Percentiles rank a stretch among this genome's conserved stretches.
Conservation (phyloP, 2,329 filamentous ascomycete genomes). For the Xylaria hypoxylon region DNA sequence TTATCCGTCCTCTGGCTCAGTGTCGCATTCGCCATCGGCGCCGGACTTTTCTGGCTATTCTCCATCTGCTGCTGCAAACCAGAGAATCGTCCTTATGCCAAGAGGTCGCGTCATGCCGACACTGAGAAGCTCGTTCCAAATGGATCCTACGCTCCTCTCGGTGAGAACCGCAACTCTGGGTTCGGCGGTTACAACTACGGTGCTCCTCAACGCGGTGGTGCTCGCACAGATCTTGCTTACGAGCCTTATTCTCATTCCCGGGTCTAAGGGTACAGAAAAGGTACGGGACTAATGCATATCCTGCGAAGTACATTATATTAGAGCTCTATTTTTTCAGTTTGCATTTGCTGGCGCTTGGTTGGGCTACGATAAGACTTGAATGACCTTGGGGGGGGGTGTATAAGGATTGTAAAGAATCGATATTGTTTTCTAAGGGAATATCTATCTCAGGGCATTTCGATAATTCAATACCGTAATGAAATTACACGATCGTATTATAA, state of each 20-base stretch:
- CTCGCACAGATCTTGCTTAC: slow-evolving; percentile 67
- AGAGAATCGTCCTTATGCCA: slow-evolving; percentile 60
- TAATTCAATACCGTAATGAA: slow-evolving; percentile 37
- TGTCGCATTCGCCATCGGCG: slow-evolving; percentile 78
- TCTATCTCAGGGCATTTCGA: slow-evolving; percentile 37
- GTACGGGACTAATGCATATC: slow-evolving; percentile 14
- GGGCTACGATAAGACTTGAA: slow-evolving; percentile 43
- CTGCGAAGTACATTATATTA: slow-evolving; percentile 25
- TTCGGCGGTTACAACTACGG: slow-evolving; percentile 53
- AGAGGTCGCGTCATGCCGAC: slow-evolving; percentile 49
- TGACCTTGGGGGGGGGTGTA: slow-evolving; percentile 25
- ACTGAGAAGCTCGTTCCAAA: slow-evolving; percentile 64
- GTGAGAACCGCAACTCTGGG: slow-evolving; percentile 52
- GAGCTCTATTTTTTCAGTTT: slow-evolving; percentile 32
- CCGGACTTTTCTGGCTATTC: slow-evolving; percentile 90
- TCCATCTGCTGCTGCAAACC: slow-evolving; percentile 89
- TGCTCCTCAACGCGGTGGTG: slow-evolving; percentile 56
- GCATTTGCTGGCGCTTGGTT: slow-evolving; percentile 47
- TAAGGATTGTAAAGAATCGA: slow-evolving; percentile 27
- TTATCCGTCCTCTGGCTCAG: slow-evolving; percentile 82
- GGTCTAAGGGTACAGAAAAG: slow-evolving; percentile 53
- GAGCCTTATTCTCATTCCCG: slow-evolving; percentile 71
- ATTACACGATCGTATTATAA: slow-evolving; percentile 14
- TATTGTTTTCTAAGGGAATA: slow-evolving; percentile 32
- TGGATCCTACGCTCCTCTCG: slow-evolving; percentile 60